Evolutionary conservation across 2,329 filamentous ascomycete species (phyloP), one percentile per base, ranked within the genome.

Genomic region (Sporothrix humicola): DNA sequence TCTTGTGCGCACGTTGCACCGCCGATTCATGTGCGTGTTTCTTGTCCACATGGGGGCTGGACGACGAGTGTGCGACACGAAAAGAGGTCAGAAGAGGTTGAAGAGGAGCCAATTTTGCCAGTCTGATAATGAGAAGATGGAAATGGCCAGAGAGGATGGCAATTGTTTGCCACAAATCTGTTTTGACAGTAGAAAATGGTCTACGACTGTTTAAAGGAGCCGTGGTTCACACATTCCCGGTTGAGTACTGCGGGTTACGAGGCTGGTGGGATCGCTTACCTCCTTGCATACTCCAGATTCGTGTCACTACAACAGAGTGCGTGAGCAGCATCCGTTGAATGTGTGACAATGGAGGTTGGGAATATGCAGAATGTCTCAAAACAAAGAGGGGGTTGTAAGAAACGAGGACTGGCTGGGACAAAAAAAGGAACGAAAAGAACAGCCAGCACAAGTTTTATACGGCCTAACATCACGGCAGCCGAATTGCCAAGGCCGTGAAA

Each of bases 1-100:
- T 26, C 20, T 12, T 46, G 61, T 65, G n/a, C 42, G n/a, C 42
- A 46, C 10, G 61, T 65, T 65, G n/a, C 61, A 65, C 61, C 61
- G 23, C 61, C 8, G 42, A 65, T 48, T 37, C 0, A 15, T 48
- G 61, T 46, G n/a, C n/a, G 3, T 13, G 17, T 13, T 37, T 59
- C 3, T 9, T 23, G 42, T 26, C 37, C 61, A 44, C 42, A 23
- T 44, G 20, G 42, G 3, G n/a, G 42, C 9, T 9, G 2, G 10
- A 20, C 37, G 42, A 12, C 20, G 20, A 4, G 20, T 56, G 10
- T 8, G 52, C 8, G 42, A n/a, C n/a, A 65, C n/a, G 12, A 44
- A n/a, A 10, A 2, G 3, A 26, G 46, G 46, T 8, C 26, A 44
- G 31, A 37, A 44, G 37, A 63, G 31, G 37, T n/a, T 15, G 12